A percentile compares a stretch with the other conserved stretches of the same genome.
Conservation (phyloP, 73 alveolate species). For the Tetrahymena borealis region DNA sequence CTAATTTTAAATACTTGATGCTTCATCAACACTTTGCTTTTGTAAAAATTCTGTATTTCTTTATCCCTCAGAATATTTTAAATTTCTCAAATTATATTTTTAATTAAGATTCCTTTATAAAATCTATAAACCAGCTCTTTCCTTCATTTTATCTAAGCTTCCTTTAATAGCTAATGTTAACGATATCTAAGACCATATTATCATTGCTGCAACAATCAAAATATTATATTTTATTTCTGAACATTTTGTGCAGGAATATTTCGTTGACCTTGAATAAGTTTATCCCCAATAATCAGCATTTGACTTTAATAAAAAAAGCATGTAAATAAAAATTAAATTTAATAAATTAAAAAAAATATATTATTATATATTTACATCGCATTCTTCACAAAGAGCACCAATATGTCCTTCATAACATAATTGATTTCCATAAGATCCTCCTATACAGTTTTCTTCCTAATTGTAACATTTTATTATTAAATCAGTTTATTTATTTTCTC, state of each 20-base stretch:
- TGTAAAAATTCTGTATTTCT: too few species aligned
- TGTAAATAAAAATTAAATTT: not conserved
- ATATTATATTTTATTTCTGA: not conserved
- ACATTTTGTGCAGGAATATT: slow-evolving; percentile 19
- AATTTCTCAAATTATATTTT: too few species aligned
- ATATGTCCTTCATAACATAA: slow-evolving; percentile 24
- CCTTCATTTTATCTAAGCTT: not conserved
- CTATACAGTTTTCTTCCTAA: slow-evolving; percentile 7
- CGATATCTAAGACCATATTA: slow-evolving; percentile 24
- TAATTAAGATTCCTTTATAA: slow-evolving; percentile 10
- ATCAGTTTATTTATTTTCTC: not conserved
- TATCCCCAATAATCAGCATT: not conserved
- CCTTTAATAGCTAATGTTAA: slow-evolving; percentile 3
- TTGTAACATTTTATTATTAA: not conserved
- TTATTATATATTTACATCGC: not conserved
- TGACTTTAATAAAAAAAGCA: not conserved
- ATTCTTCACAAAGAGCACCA: slow-evolving; percentile 42
- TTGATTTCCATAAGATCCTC: slow-evolving; percentile 21
- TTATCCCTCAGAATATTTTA: too few species aligned
- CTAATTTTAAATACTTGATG: too few species aligned
- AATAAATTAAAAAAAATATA: not conserved
- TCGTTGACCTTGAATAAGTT: not conserved
- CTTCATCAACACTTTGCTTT: too few species aligned
- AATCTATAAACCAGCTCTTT: not conserved
- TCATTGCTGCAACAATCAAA: not conserved